phyloP scores from a whole-genome alignment of 805 yeast genomes.

The Naumovozyma castellii region DNA sequence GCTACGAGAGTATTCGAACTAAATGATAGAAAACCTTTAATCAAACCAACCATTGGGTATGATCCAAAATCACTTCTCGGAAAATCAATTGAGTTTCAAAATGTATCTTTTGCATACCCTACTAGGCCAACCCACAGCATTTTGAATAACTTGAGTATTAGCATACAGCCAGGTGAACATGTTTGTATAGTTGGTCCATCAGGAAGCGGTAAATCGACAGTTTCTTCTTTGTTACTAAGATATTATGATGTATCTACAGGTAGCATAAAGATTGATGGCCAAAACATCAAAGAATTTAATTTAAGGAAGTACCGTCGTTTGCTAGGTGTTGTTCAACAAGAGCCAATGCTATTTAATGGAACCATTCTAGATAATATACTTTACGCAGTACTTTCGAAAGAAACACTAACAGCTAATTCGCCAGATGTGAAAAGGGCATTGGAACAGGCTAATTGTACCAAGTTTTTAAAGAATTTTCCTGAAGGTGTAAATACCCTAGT shows the following conservation, averaged over 20 bases:
- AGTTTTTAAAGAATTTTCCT: slow-evolving; percentile 68
- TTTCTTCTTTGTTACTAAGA: slow-evolving; percentile 67
- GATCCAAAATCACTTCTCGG: slow-evolving; percentile 26
- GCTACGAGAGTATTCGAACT: slow-evolving; percentile 85
- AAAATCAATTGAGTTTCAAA: slow-evolving; percentile 42
- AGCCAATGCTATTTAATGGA: slow-evolving; percentile 82
- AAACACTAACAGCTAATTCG: slow-evolving; percentile 41
- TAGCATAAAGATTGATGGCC: slow-evolving; percentile 51
- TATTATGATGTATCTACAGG: slow-evolving; percentile 77
- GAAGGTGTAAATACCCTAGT: slow-evolving; percentile 71
- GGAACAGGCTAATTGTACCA: slow-evolving; percentile 60
- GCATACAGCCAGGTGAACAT: slow-evolving; percentile 70
- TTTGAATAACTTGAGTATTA: slow-evolving; percentile 50
- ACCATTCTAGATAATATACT: slow-evolving; percentile 73
- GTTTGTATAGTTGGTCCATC: slow-evolving; percentile 95
- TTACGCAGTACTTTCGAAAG: slow-evolving; percentile 48
- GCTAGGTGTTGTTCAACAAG: slow-evolving; percentile 89
- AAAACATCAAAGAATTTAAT: slow-evolving; percentile 53
- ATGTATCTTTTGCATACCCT: slow-evolving; percentile 71
- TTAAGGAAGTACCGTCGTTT: slow-evolving; percentile 63
- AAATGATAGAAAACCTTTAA: slow-evolving; percentile 65
- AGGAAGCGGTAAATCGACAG: slow-evolving; percentile 91
- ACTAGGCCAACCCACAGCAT: slow-evolving; percentile 66
- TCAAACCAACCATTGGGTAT: slow-evolving; percentile 56
- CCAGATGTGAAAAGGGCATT: slow-evolving; percentile 54